Percentiles rank a stretch among this genome's conserved stretches.
These are phyloP conservation scores for Coemansia sp. DNA, from an alignment of 192 early-diverging fungal species.

Conservation along the genomic window DNA sequence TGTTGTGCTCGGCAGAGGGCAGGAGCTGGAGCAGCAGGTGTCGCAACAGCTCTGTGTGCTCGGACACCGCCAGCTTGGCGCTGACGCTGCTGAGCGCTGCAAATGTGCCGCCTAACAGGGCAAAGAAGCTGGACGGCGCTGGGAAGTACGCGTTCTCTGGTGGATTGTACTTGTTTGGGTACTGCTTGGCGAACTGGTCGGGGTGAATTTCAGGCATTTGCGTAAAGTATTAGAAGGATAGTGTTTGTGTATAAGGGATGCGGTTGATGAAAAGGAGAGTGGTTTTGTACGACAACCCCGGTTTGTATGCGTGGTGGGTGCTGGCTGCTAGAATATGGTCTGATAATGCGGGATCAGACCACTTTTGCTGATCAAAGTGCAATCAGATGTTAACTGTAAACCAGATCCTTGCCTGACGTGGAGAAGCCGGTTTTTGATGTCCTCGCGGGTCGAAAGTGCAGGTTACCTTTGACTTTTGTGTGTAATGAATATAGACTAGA, in stretches of 20 bases:
- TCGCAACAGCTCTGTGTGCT: constrained; percentile 1
- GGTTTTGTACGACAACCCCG: background rate
- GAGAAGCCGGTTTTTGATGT: no score
- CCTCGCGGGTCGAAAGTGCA: no score
- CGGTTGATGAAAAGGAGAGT: background rate
- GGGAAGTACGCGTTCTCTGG: constrained; percentile 12
- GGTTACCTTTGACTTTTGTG: no score
- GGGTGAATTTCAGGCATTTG: constrained; percentile 34
- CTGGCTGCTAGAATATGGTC: no score
- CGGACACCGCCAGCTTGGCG: constrained; percentile 71
- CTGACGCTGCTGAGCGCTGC: constrained; percentile 77
- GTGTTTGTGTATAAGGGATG: background rate
- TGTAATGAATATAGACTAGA: no score
- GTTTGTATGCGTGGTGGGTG: no score
- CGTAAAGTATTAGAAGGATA: background rate
- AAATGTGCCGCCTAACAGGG: constrained; percentile 62
- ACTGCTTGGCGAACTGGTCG: constrained; percentile 32
- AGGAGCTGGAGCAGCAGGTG: constrained; percentile 17
- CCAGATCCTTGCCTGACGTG: no score
- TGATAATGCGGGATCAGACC: no score
- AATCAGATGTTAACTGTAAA: no score
- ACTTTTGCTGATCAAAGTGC: no score
- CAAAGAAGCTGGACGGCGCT: constrained; percentile 35
- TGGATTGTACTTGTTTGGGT: constrained; percentile 26
- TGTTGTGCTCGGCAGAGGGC: constrained; percentile 15